phyloP scores from a whole-genome alignment of 495 filamentous ascomycete species.

The Evernia prunastri region DNA sequence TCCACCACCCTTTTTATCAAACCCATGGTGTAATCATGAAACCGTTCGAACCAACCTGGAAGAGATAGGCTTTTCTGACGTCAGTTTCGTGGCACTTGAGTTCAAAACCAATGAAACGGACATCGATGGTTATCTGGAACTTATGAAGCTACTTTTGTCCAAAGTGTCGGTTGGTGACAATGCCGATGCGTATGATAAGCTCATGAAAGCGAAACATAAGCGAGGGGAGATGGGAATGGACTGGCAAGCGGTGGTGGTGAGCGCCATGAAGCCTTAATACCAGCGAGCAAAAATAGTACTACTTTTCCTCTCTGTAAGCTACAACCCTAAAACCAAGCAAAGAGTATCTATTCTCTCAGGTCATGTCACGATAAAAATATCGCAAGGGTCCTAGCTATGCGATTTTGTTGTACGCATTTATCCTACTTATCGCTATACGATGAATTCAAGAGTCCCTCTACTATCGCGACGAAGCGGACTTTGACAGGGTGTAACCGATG shows the following conservation, averaged over 20 bases:
- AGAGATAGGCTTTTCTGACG: not conserved
- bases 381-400: too few species aligned
- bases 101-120: constrained; percentile 1
- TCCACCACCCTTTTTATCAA: constrained; percentile 19
- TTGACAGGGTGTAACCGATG: too few species aligned
- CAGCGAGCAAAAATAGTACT: not conserved
- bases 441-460: too few species aligned
- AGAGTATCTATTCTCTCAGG: too few species aligned
- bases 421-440: too few species aligned
- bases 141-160: constrained; percentile 30
- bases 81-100: not conserved
- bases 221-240: constrained; percentile 30
- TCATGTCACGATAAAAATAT: too few species aligned
- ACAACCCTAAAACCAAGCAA: too few species aligned
- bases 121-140: not conserved
- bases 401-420: too few species aligned
- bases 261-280: constrained; percentile 27
- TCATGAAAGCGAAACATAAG: constrained; percentile 33
- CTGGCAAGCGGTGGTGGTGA: constrained; percentile 36
- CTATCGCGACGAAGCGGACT: too few species aligned
- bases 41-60: not conserved
- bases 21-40: not conserved
- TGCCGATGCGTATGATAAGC: constrained; percentile 30
- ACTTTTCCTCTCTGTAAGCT: too few species aligned
- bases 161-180: constrained; percentile 31